Base-by-base conservation (phyloP, 257 asterid species). In the Solanum lycopersicoides region DNA sequence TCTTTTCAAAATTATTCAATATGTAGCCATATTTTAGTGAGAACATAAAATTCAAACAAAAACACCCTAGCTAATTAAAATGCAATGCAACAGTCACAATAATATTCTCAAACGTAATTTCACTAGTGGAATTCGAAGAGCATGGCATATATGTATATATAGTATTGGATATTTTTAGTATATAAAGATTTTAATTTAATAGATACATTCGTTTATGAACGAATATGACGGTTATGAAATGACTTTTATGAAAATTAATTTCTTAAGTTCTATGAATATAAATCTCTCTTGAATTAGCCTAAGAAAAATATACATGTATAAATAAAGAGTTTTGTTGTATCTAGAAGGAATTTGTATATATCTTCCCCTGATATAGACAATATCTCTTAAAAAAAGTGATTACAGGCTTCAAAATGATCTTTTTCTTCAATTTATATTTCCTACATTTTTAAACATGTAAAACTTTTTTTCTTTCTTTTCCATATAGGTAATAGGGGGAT, bases 61-160 rank as follows among this genome's bases (percentile, higher is more conserved):
- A 28, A 28, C 9, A 3, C 39, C 39, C 39, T 20, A 18, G 20
- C 21, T 28, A 68, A 6, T 12, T 5, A 65, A 65, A 65, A n/a
- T 2, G 21, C 39, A 66, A 23, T 53, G 63, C n/a, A 60, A 60
- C 7, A 4, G 2, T 9, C 23, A 60, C 25, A 23, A 23, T 21
- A 21, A 60, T 23, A 60, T 60, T 8, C 10, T 60, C 3, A n/a
- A 60, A 21, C 9, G 14, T 23, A 21, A 21, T 60, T 21, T 10
- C 1, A 59, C 6, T 21, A 14, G 20, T 14, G 15, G 0, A 3
- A 60, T 23, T 3, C 4, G 2, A 3, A 60, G 0, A 60, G 0
- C 3, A 9, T 21, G 10, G 3, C 1, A 60, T 21, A 2, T 16
- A 16, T 53, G 60, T 16, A 16, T 16, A 16, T 3, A 6, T 53